phyloP scores from a whole-genome alignment of 2,329 filamentous ascomycete genomes.

The Penicillium crustosum region DNA sequence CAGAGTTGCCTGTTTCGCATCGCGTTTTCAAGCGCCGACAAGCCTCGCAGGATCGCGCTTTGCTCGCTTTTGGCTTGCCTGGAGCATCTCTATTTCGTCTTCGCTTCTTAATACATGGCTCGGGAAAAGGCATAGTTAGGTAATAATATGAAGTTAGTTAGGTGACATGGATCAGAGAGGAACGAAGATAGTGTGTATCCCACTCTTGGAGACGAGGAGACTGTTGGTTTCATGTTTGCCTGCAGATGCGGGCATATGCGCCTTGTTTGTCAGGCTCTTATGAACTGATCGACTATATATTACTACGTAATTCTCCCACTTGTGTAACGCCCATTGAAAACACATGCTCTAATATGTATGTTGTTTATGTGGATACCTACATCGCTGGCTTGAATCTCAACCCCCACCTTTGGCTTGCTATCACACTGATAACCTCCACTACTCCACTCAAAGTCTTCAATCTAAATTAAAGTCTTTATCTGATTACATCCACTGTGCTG shows the following conservation, averaged over 20 bases:
- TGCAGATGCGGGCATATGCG: neutral
- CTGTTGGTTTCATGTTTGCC: too few species aligned
- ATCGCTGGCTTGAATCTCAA: neutral
- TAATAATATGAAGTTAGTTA: neutral
- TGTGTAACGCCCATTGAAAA: neutral
- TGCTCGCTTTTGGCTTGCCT: neutral
- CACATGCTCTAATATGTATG: neutral
- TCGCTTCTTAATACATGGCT: neutral
- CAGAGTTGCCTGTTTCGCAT: neutral
- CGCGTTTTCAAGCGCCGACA: slow-evolving; percentile 2
- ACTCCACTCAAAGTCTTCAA: neutral
- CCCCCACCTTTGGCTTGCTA: neutral
- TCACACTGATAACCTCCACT: neutral
- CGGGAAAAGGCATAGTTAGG: neutral
- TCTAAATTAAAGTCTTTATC: neutral
- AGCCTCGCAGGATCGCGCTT: neutral
- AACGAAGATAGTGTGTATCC: neutral
- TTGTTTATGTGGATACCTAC: neutral
- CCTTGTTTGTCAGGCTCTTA: neutral
- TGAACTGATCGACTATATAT: neutral
- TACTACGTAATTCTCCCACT: neutral
- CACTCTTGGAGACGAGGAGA: neutral
- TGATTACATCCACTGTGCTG: neutral
- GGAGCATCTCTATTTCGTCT: neutral
- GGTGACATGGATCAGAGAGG: neutral